These are phyloP conservation scores for Odonthalia washingtoniensis DNA, from an alignment of 31 red algal genomes.

Conservation along the genomic window DNA sequence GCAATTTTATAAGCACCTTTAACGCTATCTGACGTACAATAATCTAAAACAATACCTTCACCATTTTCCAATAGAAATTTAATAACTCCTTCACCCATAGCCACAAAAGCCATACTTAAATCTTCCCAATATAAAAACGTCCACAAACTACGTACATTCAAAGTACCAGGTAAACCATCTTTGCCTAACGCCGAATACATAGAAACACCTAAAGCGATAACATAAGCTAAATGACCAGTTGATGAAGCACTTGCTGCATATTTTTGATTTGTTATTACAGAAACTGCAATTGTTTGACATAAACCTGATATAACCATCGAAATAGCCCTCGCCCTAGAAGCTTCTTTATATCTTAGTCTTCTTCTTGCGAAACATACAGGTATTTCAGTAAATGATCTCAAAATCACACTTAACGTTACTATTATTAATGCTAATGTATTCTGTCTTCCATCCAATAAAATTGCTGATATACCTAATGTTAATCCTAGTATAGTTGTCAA, in stretches of 20 bases:
- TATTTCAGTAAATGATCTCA: constrained; percentile 60
- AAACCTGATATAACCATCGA: constrained; percentile 41
- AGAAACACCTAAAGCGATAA: constrained; percentile 17
- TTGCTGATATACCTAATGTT: constrained; percentile 39
- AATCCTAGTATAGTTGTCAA: constrained; percentile 46
- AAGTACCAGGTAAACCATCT: constrained; percentile 37
- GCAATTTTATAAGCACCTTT: constrained; percentile 93
- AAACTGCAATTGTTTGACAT: constrained; percentile 47
- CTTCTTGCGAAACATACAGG: constrained; percentile 54
- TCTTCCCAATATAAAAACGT: constrained; percentile 37
- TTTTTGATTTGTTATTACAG: constrained; percentile 9
- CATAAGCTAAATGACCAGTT: constrained; percentile 47
- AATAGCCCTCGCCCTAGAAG: constrained; percentile 60
- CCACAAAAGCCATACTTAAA: constrained; percentile 59
- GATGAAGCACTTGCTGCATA: constrained; percentile 33
- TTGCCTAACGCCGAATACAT: constrained; percentile 51
- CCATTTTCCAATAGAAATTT: constrained; percentile 92
- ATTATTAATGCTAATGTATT: constrained; percentile 12
- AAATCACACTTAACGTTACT: constrained; percentile 12
- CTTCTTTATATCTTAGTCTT: constrained; percentile 48
- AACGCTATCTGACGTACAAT: constrained; percentile 35
- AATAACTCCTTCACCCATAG: constrained; percentile 50
- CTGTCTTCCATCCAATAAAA: constrained; percentile 14
- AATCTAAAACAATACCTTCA: constrained; percentile 83
- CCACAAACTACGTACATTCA: background rate